Conservation (phyloP, 495 filamentous ascomycete genomes). For the Extremus antarcticus region DNA sequence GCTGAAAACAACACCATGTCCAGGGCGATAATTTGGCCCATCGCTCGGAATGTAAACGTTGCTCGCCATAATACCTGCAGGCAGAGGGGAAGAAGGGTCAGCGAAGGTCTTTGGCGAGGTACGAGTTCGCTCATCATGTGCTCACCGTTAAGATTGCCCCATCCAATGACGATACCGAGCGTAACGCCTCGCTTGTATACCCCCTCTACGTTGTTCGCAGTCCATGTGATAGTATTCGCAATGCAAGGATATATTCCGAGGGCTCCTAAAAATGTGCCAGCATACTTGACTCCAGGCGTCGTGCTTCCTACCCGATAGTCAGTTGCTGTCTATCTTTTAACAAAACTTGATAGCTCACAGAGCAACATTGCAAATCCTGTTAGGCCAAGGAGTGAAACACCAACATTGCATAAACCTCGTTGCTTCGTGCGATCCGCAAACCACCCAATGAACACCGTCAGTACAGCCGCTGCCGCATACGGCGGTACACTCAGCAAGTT, state of each 20-base stretch:
- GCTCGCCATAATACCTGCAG: slow-evolving; percentile 61
- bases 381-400: slow-evolving; percentile 58
- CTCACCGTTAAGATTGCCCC: slow-evolving; percentile 93
- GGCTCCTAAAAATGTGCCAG: slow-evolving; percentile 74
- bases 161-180: slow-evolving; percentile 78
- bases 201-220: slow-evolving; percentile 81
- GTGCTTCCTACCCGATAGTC: too few species aligned
- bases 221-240: slow-evolving; percentile 85
- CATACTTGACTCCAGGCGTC: slow-evolving; percentile 59
- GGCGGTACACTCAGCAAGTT: slow-evolving; percentile 83
- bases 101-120: too few species aligned
- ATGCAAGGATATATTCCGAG: slow-evolving; percentile 89
- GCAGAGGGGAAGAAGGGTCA: too few species aligned
- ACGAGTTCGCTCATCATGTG: too few species aligned
- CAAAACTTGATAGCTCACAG: too few species aligned
- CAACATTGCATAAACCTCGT: slow-evolving; percentile 79
- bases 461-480: slow-evolving; percentile 68
- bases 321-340: too few species aligned
- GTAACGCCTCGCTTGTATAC: slow-evolving; percentile 86
- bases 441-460: slow-evolving; percentile 69
- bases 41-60: slow-evolving; percentile 55
- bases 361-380: slow-evolving; percentile 70
- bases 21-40: slow-evolving; percentile 42
- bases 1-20: slow-evolving; percentile 43
- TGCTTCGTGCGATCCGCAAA: slow-evolving; percentile 67